Percentiles rank a stretch among this genome's conserved stretches.
These are phyloP conservation scores for Teratosphaeria gauchensis DNA, from an alignment of 2,329 filamentous ascomycete genomes.

Conservation along the genomic window DNA sequence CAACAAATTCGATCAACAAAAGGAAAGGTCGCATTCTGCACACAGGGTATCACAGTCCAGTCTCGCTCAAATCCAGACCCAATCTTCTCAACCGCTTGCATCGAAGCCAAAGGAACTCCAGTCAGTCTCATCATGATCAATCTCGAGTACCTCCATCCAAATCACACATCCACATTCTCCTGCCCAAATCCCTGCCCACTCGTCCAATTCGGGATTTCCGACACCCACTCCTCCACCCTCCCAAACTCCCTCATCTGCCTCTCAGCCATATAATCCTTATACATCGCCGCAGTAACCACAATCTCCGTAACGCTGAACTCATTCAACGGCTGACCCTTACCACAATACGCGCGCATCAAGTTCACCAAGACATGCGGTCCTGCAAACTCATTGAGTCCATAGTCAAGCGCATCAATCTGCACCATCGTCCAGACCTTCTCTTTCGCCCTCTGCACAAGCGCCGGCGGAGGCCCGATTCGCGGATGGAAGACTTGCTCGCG, in stretches of 20 bases:
- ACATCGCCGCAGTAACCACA: constrained; percentile 16
- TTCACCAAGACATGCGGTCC: constrained; percentile 17
- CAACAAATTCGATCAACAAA: not conserved
- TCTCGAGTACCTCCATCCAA: not conserved
- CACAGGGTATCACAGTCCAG: not conserved
- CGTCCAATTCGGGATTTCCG: constrained; percentile 16
- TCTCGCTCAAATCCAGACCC: not conserved
- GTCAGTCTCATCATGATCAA: not conserved
- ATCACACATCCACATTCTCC: constrained; percentile 6
- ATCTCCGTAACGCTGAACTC: constrained; percentile 25
- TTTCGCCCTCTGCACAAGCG: constrained; percentile 9
- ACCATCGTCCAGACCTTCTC: constrained; percentile 23
- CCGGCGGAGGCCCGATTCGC: constrained; percentile 20
- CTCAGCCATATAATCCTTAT: constrained; percentile 10
- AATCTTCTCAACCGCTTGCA: not conserved
- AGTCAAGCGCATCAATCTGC: constrained; percentile 23
- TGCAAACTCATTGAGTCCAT: constrained; percentile 14
- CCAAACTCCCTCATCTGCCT: constrained; percentile 4
- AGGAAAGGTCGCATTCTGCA: not conserved
- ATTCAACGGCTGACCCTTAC: constrained; percentile 8
- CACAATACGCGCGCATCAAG: constrained; percentile 18
- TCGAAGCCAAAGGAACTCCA: not conserved
- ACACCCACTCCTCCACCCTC: constrained; percentile 17
- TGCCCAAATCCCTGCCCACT: constrained; percentile 5
- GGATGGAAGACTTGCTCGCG: constrained; percentile 28